phyloP scores from a whole-genome alignment of 164 flowering plant genomes.

The Piper longum region DNA sequence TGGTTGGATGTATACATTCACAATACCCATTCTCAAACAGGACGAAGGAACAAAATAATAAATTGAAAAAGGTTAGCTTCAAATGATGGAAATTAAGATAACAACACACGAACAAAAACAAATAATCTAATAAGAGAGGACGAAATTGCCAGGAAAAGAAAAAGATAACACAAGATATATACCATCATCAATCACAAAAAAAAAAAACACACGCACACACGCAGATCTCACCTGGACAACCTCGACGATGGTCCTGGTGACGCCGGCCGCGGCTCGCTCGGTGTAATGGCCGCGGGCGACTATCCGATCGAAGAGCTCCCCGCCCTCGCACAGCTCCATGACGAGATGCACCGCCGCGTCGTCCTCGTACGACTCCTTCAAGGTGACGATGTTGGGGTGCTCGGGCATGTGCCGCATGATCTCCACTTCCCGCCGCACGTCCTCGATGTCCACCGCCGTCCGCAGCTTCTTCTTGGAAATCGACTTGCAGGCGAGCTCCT shows the following conservation, averaged over 20 bases:
- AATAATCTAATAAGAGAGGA: no score
- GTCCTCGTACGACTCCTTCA: conserved; percentile 80
- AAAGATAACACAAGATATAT: neutral
- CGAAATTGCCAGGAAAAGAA: neutral
- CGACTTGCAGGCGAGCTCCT: conserved; percentile 59
- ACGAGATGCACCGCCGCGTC: conserved; percentile 74
- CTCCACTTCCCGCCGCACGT: conserved; percentile 78
- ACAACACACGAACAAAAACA: no score
- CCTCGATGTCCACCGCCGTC: conserved; percentile 68
- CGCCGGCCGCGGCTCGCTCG: conserved; percentile 72
- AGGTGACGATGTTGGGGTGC: conserved; percentile 60
- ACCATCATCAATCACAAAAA: neutral
- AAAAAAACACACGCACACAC: neutral
- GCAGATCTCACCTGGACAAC: conserved; percentile 57
- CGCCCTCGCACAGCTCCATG: conserved; percentile 89
- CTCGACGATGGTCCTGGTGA: conserved; percentile 68
- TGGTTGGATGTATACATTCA: no score
- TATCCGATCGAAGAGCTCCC: conserved; percentile 81
- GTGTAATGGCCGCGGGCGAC: conserved; percentile 84
- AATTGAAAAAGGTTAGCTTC: no score
- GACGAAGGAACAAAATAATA: no score
- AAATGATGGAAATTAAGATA: no score
- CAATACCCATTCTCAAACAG: no score
- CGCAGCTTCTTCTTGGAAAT: conserved; percentile 82
- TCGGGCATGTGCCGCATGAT: conserved; percentile 71